Evolutionary conservation across 2,329 filamentous ascomycete genomes (phyloP), one percentile per base, ranked within the genome.

Genomic region (Neophaeococcomyces mojaviensis): DNA sequence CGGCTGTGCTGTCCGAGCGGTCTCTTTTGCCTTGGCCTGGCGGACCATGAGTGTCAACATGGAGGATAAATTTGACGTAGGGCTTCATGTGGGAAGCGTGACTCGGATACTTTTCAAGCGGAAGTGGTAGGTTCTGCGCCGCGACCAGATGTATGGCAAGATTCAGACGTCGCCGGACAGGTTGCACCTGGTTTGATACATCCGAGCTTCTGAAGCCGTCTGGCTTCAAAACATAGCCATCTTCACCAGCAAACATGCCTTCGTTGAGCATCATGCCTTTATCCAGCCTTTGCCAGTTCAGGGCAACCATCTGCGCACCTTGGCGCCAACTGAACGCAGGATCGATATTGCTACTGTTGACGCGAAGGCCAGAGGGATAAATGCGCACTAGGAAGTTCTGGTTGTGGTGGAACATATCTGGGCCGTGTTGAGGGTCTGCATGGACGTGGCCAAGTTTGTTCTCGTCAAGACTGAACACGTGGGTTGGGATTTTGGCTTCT

Each of bases 181-280:
- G 62, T 5, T 36, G 16, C 31, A 15, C n/a, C 10, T 13, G 16
- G 2, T 58, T 13, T 59, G 58, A 47, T 16, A 12, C 26, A 12
- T 33, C 35, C 13, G 34, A 50, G 28, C 70, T 72, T 49, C 80
- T 82, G 62, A 88, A 92, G 13, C 83, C 83, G 26, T 74, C 63
- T 0, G 89, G 88, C 65, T 96, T 96, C 50, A 92, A 72, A 2
- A 89, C 79, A 86, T 87, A 96, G 33, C 90, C 89, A 34, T 78
- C 70, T 41, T 86, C 84, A 8, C 81, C 85, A 1, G 80, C 77
- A 64, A 95, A 95, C 87, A 94, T 92, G 56, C 80, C 89, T 60
- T 92, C 82, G 60, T 96, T 96, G 12, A 95, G 76, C 90, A 96
- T 96, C 82, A 94, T 94, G 26, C 87, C 88, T 56, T 87, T 84